phyloP scores from a whole-genome alignment of 345 rosid species.

The Nasturtium officinale region DNA sequence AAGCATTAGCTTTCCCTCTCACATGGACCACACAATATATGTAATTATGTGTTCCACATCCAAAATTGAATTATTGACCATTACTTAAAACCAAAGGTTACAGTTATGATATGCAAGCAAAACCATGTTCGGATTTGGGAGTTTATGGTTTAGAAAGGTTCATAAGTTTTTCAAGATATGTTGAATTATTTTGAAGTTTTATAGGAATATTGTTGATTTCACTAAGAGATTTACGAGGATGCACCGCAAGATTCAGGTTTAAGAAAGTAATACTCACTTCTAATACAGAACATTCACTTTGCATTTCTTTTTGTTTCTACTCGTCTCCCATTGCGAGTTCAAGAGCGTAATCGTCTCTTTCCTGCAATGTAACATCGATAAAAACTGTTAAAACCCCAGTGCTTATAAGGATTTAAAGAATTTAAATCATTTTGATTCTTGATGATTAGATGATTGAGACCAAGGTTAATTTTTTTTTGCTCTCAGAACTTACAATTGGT shows the following conservation, averaged over 20 bases:
- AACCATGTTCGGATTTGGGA: neutral
- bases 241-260: conserved; percentile 4
- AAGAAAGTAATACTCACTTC: conserved; percentile 27
- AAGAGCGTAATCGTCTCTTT: conserved; percentile 91
- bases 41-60: conserved; percentile 27
- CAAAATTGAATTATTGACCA: conserved; percentile 24
- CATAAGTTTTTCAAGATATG: neutral
- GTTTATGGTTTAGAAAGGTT: neutral
- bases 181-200: conserved; percentile 12
- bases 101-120: conserved; percentile 18
- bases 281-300: conserved; percentile 12
- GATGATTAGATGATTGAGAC: neutral
- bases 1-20: conserved; percentile 32
- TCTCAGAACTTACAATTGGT: conserved; percentile 72
- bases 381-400: neutral
- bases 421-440: neutral
- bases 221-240: conserved; percentile 25
- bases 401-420: neutral
- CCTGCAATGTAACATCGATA: conserved; percentile 51
- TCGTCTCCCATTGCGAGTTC: conserved; percentile 95
- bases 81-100: conserved; percentile 29
- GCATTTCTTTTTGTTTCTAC: conserved; percentile 29
- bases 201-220: neutral
- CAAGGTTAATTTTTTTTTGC: neutral
- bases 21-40: conserved; percentile 35